A percentile compares a stretch with the other conserved stretches of the same genome.
Conservation (phyloP, 495 filamentous ascomycete genomes). For the Niebla homalea region DNA sequence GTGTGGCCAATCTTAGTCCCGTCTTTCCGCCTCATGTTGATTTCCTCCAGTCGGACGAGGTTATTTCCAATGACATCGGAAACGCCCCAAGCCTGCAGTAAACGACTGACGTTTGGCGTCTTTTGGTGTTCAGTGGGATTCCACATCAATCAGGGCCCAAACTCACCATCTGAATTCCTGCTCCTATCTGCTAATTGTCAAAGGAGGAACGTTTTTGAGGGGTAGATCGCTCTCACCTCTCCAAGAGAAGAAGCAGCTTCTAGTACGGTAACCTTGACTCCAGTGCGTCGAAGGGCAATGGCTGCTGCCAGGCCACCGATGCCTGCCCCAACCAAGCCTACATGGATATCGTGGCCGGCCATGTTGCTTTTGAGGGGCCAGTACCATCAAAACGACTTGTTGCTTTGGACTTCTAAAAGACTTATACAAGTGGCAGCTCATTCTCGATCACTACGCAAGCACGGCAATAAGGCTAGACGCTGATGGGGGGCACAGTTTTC, state of each 20-base stretch:
- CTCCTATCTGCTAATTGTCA: constrained; percentile 11
- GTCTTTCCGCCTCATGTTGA: constrained; percentile 29
- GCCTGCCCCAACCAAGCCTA: constrained; percentile 53
- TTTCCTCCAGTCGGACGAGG: constrained; percentile 25
- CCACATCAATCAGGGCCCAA: not conserved
- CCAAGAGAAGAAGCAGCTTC: constrained; percentile 36
- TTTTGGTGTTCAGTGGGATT: not conserved
- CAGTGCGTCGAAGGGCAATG: constrained; percentile 49
- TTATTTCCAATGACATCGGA: constrained; percentile 25
- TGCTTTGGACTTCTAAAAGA: too few species aligned
- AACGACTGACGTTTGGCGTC: constrained; percentile 9
- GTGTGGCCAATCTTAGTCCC: constrained; percentile 26
- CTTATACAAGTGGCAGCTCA: too few species aligned
- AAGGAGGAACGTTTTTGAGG: not conserved
- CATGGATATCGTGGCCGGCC: constrained; percentile 18
- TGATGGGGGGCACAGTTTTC: too few species aligned
- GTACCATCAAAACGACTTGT: not conserved
- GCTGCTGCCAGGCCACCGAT: constrained; percentile 56
- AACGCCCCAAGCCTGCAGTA: constrained; percentile 21
- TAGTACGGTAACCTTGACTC: constrained; percentile 46
- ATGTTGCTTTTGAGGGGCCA: not conserved
- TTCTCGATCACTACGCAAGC: too few species aligned
- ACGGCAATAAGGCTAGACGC: too few species aligned
- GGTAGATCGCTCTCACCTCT: constrained; percentile 23
- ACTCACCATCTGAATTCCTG: constrained; percentile 14